These are phyloP conservation scores for Eragrostis tef DNA, from an alignment of 202 grass and related monocot species.

Conservation along the genomic window DNA sequence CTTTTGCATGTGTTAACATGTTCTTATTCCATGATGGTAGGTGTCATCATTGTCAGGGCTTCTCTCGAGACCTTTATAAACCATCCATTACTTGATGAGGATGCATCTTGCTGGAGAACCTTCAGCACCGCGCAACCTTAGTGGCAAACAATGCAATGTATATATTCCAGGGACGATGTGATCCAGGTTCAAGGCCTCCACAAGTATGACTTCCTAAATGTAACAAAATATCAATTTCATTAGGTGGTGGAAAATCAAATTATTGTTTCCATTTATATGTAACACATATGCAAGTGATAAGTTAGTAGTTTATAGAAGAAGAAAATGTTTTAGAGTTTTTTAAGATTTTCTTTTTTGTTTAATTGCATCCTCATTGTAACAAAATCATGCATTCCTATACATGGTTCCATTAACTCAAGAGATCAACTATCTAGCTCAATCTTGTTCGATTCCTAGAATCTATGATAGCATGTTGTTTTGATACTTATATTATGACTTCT, in stretches of 20 bases:
- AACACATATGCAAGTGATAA: background rate
- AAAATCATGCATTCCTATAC: background rate
- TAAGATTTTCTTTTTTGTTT: background rate
- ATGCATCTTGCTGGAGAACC: constrained; percentile 68
- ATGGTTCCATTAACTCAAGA: background rate
- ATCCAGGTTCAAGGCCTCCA: constrained; percentile 67
- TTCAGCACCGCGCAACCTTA: constrained; percentile 62
- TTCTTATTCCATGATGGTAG: background rate
- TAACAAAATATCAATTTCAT: constrained; percentile 8
- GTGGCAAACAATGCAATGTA: constrained; percentile 65
- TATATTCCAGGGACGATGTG: constrained; percentile 52
- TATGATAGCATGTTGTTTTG: background rate
- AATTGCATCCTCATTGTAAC: background rate
- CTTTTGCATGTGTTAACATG: background rate
- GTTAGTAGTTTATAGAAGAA: no score
- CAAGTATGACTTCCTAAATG: constrained; percentile 61
- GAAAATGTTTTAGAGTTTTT: background rate
- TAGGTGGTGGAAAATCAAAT: background rate
- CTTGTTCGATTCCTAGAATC: background rate
- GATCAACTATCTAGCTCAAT: background rate
- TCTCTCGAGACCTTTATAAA: background rate
- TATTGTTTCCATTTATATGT: background rate
- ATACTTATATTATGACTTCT: background rate
- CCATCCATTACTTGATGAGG: constrained; percentile 54
- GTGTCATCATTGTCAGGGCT: background rate